Conservation (phyloP, 306 rosid genomes). For the Vigna mungo region DNA sequence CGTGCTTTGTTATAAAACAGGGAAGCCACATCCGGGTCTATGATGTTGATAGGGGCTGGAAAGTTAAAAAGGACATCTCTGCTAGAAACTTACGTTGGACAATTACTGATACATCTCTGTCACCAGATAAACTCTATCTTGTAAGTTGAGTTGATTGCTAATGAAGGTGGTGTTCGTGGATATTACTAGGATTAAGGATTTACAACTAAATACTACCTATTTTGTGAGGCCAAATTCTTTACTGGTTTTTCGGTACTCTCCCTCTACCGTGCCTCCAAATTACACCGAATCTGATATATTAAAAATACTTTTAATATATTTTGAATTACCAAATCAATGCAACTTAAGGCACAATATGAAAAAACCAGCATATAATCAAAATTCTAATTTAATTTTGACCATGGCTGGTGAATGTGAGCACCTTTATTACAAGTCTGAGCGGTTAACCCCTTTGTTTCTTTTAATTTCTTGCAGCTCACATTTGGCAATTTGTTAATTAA, state of each 20-base stretch:
- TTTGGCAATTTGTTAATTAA: conserved; percentile 40
- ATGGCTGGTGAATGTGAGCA: conserved; percentile 24
- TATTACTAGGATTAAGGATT: conserved; percentile 31
- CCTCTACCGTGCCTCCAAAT: too few relatives aligned
- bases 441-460: neutral
- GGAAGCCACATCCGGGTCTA: conserved; percentile 81
- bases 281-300: too few relatives aligned
- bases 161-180: conserved; percentile 18
- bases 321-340: too few relatives aligned
- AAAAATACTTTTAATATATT: too few relatives aligned
- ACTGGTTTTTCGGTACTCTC: too few relatives aligned
- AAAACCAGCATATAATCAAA: too few relatives aligned
- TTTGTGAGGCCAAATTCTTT: neutral
- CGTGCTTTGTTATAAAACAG: conserved; percentile 54
- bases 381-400: conserved; percentile 1
- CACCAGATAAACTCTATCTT: conserved; percentile 76
- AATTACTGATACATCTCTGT: conserved; percentile 90
- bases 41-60: conserved; percentile 87
- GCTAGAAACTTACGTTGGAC: conserved; percentile 90
- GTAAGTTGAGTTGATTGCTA: conserved; percentile 58
- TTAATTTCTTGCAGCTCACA: neutral
- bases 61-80: conserved; percentile 79
- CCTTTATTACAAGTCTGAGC: conserved; percentile 17
- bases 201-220: conserved; percentile 18
- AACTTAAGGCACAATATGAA: too few relatives aligned